A percentile compares a stretch with the other conserved stretches of the same genome.
phyloP scores from a whole-genome alignment of 2,329 filamentous ascomycete species.

The Coleophoma eucalyptorum region DNA sequence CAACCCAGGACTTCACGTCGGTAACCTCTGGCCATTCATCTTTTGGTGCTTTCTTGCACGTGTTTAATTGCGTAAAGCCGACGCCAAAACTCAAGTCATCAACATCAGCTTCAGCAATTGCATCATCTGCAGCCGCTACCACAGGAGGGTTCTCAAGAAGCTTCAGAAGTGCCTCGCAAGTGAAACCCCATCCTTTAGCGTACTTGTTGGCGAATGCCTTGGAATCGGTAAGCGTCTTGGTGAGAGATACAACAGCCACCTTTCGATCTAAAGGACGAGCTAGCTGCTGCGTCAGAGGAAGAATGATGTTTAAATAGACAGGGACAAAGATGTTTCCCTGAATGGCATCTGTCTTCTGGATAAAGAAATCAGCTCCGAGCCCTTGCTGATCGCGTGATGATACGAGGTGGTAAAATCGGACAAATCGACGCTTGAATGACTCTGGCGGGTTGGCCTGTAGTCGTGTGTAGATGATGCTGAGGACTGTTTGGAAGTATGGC shows the following conservation, averaged over 20 bases:
- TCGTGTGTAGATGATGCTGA: conserved; percentile 76
- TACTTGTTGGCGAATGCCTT: conserved; percentile 78
- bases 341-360: conserved; percentile 76
- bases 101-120: conserved; percentile 83
- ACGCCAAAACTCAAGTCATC: conserved; percentile 95
- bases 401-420: conserved; percentile 91
- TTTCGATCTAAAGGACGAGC: conserved; percentile 88
- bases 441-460: conserved; percentile 64
- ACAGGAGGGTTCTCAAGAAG: conserved; percentile 83
- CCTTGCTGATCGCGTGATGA: conserved; percentile 68
- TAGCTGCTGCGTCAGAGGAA: conserved; percentile 85
- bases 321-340: conserved; percentile 77
- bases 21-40: conserved; percentile 87
- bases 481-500: conserved; percentile 50
- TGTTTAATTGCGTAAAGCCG: conserved; percentile 90
- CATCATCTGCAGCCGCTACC: conserved; percentile 64
- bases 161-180: conserved; percentile 83
- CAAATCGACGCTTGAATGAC: conserved; percentile 80
- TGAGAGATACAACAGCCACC: conserved; percentile 86
- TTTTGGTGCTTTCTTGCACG: conserved; percentile 68
- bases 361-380: conserved; percentile 90
- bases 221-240: conserved; percentile 86
- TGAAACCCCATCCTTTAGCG: conserved; percentile 86
- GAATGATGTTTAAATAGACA: conserved; percentile 82
- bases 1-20: conserved; percentile 77